These are phyloP conservation scores for Geum urbanum DNA, from an alignment of 306 rosid genomes.

Conservation along the genomic window DNA sequence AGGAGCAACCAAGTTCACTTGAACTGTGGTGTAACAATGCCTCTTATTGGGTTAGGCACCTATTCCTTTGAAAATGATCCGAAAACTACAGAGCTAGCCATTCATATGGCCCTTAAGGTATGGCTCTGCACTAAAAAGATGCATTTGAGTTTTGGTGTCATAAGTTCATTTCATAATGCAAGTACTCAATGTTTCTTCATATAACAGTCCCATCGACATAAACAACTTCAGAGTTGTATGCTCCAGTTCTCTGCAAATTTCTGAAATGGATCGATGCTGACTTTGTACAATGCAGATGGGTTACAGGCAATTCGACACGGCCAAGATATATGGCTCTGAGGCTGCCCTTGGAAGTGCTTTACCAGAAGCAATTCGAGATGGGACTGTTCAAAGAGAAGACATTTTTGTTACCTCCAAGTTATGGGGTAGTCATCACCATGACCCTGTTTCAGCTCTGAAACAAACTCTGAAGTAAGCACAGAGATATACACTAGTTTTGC, in stretches of 20 bases:
- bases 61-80: constrained; percentile 60
- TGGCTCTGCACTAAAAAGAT: not conserved
- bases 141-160: not conserved
- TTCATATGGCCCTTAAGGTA: constrained; percentile 79
- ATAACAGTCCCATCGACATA: not conserved
- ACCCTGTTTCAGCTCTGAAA: constrained; percentile 76
- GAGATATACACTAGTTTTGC: not conserved
- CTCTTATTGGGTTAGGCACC: constrained; percentile 79
- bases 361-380: constrained; percentile 40
- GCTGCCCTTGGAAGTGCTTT: constrained; percentile 67
- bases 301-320: constrained; percentile 86
- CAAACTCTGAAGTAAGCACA: constrained; percentile 54
- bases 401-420: constrained; percentile 79
- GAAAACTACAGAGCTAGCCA: constrained; percentile 53
- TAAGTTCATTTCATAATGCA: not conserved
- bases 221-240: not conserved
- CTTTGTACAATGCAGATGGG: constrained; percentile 53
- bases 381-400: constrained; percentile 49
- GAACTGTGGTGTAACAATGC: constrained; percentile 76
- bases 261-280: not conserved
- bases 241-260: not conserved
- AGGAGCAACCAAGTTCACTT: constrained; percentile 52
- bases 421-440: constrained; percentile 92
- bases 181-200: not conserved
- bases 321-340: constrained; percentile 82